Evolutionary conservation across 345 rosid species (phyloP).

Genomic region (Boechera divaricarpa): DNA sequence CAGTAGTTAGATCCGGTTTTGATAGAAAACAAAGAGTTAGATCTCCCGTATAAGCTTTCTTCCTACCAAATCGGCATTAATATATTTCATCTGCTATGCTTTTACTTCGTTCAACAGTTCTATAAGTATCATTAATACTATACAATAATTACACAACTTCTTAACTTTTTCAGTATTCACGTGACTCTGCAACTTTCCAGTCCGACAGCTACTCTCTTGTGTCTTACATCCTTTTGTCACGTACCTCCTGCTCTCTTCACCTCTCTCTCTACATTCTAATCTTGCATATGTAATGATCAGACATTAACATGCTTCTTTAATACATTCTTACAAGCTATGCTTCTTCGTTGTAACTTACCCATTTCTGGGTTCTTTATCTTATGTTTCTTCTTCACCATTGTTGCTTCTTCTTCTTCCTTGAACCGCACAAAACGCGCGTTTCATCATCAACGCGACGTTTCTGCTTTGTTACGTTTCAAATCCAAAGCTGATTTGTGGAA

Average conservation of each 20-base stretch:
- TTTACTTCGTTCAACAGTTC: slow-evolving; percentile 27
- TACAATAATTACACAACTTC: slow-evolving; percentile 25
- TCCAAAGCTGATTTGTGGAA: slow-evolving; percentile 67
- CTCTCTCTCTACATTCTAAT: slow-evolving; percentile 1
- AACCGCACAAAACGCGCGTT: slow-evolving; percentile 31
- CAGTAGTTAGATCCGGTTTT: slow-evolving; percentile 20
- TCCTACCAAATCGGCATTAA: slow-evolving; percentile 13
- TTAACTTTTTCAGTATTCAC: slow-evolving; percentile 52
- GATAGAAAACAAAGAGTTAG: slow-evolving; percentile 30
- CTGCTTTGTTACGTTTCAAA: slow-evolving; percentile 69
- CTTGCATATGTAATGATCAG: slow-evolving; percentile 2
- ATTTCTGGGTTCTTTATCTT: slow-evolving; percentile 29
- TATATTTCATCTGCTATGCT: not conserved
- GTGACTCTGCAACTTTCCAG: slow-evolving; percentile 68
- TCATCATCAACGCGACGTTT: slow-evolving; percentile 61
- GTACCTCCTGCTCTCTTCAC: slow-evolving; percentile 44
- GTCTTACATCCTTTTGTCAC: slow-evolving; percentile 56
- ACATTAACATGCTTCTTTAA: slow-evolving; percentile 14
- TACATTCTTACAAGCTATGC: slow-evolving; percentile 44
- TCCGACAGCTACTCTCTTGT: slow-evolving; percentile 55
- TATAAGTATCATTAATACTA: slow-evolving; percentile 23
- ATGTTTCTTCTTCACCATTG: slow-evolving; percentile 16
- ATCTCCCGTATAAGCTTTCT: slow-evolving; percentile 26
- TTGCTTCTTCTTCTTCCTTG: slow-evolving; percentile 25
- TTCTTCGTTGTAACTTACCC: slow-evolving; percentile 40